Base-by-base conservation (phyloP, 257 asterid species). In the Plantago major region DNA sequence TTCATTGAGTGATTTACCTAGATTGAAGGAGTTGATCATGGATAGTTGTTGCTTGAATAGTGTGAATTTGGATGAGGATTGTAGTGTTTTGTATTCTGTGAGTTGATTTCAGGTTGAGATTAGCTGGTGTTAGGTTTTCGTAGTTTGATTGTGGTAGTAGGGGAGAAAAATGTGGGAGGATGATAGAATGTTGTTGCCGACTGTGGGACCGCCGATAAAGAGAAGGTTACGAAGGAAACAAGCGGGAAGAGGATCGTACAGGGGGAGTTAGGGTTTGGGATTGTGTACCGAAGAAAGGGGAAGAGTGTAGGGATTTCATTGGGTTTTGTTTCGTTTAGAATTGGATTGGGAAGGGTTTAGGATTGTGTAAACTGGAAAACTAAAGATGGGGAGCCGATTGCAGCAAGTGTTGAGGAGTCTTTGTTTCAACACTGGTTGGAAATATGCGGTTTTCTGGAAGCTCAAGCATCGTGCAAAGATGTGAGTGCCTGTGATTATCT, bases 211-310 rank as follows among this genome's bases (percentile, higher is more conserved):
- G 77, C 97, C 93, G 55, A 89, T 92, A 73, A 87, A 89, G 82
- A 84, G 97, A 81, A 76, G 89, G 76, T 69, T 92, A 88, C 84
- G 96, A 77, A 86, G 97, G 89, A 92, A 92, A 75, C 99, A 92
- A 68, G 99, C 99, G 10, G 99, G 99, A 44, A 89, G 99, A 84
- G 99, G 99, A 76, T 92, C 99, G 67, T 92, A 92, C 74, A 84
- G 99, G 66, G 97, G 99, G 62, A 92, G 99, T 75, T 92, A 92
- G 94, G 77, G 43, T 68, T 78, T 63, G 74, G 51, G 58, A 63
- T 67, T 64, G 3, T 46, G 50, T 58, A 8, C 9, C 26, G 44
- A 71, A 60, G 47, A 42, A 68, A 70, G 74, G 82, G 77, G 65
- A 55, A 64, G 66, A 47, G 46, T 60, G 73, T 76, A 85, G 88